Evolutionary conservation across 2,329 filamentous ascomycete species (phyloP).

Genomic region (Aspergillus unguis): DNA sequence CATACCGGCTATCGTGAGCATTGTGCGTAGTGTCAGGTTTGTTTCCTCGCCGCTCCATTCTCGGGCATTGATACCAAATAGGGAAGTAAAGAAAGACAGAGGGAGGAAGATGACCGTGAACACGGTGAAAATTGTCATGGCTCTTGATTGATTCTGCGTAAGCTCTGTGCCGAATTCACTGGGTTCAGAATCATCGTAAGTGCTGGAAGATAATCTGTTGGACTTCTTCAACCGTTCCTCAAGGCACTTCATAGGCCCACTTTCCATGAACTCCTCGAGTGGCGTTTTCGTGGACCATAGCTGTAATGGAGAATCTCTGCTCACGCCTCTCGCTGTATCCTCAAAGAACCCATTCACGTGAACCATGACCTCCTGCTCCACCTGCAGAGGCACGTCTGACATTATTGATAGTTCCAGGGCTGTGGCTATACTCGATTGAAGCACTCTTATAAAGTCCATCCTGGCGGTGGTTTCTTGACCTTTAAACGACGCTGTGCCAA

Average conservation of each 20-base stretch:
- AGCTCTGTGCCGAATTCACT: slow-evolving; percentile 50
- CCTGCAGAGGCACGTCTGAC: slow-evolving; percentile 47
- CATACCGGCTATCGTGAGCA: slow-evolving; percentile 31
- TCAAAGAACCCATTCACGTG: slow-evolving; percentile 62
- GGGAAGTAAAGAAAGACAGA: slow-evolving; percentile 61
- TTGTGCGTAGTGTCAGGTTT: slow-evolving; percentile 34
- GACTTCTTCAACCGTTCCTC: slow-evolving; percentile 48
- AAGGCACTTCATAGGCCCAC: slow-evolving; percentile 56
- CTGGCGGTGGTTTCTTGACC: slow-evolving; percentile 29
- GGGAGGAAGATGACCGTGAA: slow-evolving; percentile 66
- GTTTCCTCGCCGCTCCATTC: slow-evolving; percentile 54
- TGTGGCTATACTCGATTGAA: slow-evolving; percentile 17
- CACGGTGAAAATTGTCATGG: slow-evolving; percentile 57
- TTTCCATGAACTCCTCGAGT: slow-evolving; percentile 50
- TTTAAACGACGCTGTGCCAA: slow-evolving; percentile 31
- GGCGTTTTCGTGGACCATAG: slow-evolving; percentile 31
- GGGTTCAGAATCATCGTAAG: slow-evolving; percentile 28
- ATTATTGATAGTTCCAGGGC: slow-evolving; percentile 26
- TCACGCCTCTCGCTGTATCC: slow-evolving; percentile 54
- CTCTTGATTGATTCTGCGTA: slow-evolving; percentile 59
- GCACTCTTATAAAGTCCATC: slow-evolving; percentile 25
- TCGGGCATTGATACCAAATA: slow-evolving; percentile 63
- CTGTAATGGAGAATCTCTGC: slow-evolving; percentile 38
- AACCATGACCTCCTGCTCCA: slow-evolving; percentile 55
- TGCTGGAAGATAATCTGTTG: slow-evolving; percentile 20